Evolutionary conservation across 352 stramenopile species (phyloP), one percentile per base, ranked within the genome.

Genomic region (Pseudoperonospora humuli): DNA sequence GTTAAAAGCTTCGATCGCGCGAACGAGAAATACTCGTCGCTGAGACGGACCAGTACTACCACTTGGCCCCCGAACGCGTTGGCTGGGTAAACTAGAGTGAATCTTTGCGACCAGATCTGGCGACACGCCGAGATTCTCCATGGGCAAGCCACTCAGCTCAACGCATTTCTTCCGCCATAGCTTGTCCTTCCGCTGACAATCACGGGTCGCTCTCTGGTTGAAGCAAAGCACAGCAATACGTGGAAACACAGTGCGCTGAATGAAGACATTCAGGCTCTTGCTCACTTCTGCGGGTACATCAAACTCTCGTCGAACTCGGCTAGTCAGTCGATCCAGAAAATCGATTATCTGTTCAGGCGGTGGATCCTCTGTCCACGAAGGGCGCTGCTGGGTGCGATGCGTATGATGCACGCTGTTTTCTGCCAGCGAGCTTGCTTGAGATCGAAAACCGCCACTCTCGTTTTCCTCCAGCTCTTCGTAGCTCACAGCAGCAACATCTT

Each of bases 161-260:
- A 46, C 29, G 19, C 75, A 85, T 42, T 77, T 80, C 40, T 86
- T 88, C 1, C 80, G 69, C 80, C 80, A 93, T 19, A 88, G 35
- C 34, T 87, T 86, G 59, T 93, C 80, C 40, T 87, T 93, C 32
- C 77, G 70, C 44, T 87, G 75, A 25, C 73, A 87, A 29, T 93
- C 80, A 34, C 72, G 67, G 17, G 67, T 67, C 2, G 76, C 57
- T 52, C 68, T 67, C 37, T 85, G 67, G 33, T 76, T 84, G 25
- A 82, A 93, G 51, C 80, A 87, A 7, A 93, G 66, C 28, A 81
- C 53, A 19, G 60, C 73, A 14, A 89, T 62, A n/a, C 80, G 75
- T 1, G 77, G 65, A 26, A 81, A 93, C 3, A 93, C 63, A 13
- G 71, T 72, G 18, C 80, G 77, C 46, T 93, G 77, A 14, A 90